phyloP scores from a whole-genome alignment of 371 early-diverging fungal species.

The Rhizomucor pusillus region DNA sequence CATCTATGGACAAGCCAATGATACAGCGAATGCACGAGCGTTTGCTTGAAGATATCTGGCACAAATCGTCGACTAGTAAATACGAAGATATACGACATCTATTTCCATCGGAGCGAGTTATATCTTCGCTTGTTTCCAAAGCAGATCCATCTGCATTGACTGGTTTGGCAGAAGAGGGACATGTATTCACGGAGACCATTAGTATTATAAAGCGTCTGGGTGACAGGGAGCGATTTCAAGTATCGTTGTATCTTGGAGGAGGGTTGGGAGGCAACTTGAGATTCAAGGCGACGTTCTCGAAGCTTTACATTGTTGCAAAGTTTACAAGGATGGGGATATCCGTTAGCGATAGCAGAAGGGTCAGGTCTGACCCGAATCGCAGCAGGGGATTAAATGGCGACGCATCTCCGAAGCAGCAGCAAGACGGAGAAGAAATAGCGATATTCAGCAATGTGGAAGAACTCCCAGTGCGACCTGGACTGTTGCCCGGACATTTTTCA shows the following conservation, averaged over 20 bases:
- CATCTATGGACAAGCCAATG: conserved; percentile 31
- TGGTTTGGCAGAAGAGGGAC: conserved; percentile 23
- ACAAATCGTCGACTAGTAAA: neutral
- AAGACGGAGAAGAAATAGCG: too few species aligned
- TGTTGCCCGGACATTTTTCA: conserved; percentile 19
- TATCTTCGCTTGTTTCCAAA: conserved; percentile 29
- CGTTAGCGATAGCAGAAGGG: neutral
- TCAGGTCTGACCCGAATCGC: neutral
- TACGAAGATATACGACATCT: conserved; percentile 7
- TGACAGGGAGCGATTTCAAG: conserved; percentile 34
- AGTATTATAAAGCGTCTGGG: conserved; percentile 35
- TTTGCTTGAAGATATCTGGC: conserved; percentile 40
- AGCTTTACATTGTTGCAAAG: conserved; percentile 23
- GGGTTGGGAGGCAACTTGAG: conserved; percentile 41
- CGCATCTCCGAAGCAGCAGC: neutral
- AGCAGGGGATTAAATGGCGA: neutral
- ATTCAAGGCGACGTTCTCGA: conserved; percentile 11
- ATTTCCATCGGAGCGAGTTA: conserved; percentile 34
- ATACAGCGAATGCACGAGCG: conserved; percentile 32
- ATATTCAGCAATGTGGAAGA: conserved; percentile 1
- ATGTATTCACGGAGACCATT: conserved; percentile 42
- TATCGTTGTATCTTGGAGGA: conserved; percentile 47
- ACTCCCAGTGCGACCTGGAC: neutral
- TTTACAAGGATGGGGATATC: conserved; percentile 18
- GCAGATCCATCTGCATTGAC: conserved; percentile 27